Percentiles rank a stretch among this genome's conserved stretches.
These are phyloP conservation scores for Trametes sanguinea DNA, from an alignment of 768 basidiomycete species.

Conservation along the genomic window DNA sequence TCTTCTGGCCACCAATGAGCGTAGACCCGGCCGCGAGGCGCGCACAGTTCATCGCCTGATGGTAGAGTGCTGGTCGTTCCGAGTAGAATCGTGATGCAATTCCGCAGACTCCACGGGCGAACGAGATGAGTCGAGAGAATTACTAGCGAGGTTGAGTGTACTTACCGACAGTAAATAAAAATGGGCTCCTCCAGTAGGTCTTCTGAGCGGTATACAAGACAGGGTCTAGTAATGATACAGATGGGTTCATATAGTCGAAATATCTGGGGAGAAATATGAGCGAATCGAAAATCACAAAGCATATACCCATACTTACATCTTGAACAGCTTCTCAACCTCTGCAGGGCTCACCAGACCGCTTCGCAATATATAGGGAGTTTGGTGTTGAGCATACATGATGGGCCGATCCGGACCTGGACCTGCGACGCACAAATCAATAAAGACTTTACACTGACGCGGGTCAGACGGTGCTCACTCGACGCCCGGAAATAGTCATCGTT, in stretches of 20 bases:
- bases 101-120: conserved; percentile 65
- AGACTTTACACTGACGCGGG: not conserved
- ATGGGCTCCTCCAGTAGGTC: conserved; percentile 82
- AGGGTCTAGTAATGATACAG: conserved; percentile 78
- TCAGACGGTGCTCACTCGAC: conserved; percentile 45
- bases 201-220: conserved; percentile 81
- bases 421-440: not conserved
- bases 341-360: conserved; percentile 60
- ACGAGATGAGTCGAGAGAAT: not conserved
- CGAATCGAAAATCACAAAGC: not conserved
- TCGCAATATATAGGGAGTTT: conserved; percentile 63
- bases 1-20: conserved; percentile 74
- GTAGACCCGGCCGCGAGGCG: conserved; percentile 77
- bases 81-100: conserved; percentile 82
- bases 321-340: conserved; percentile 74
- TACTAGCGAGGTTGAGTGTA: conserved; percentile 22
- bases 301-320: conserved; percentile 49
- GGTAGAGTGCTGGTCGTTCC: conserved; percentile 69
- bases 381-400: conserved; percentile 46
- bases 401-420: conserved; percentile 35
- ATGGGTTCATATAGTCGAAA: conserved; percentile 78
- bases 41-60: conserved; percentile 71
- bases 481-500: conserved; percentile 64
- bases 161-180: conserved; percentile 89
- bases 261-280: conserved; percentile 45